Percentiles rank a stretch among this genome's conserved stretches.
Evolutionary conservation across 1,284 basidiomycete genomes (phyloP).

Genomic region (Apiotrichum porosum): DNA sequence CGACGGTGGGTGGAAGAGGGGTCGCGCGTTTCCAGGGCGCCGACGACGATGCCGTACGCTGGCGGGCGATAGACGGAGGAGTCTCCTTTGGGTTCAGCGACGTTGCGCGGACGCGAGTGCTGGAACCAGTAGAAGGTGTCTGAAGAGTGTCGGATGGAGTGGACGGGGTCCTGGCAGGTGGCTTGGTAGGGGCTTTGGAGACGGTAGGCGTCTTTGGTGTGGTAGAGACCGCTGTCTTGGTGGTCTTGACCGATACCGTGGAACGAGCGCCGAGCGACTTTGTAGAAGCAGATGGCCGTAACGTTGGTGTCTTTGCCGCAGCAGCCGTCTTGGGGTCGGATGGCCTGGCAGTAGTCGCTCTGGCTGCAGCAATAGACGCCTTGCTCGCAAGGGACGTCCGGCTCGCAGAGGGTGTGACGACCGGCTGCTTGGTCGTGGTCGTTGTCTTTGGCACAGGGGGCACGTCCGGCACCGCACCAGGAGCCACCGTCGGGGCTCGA

Average conservation of each 20-base stretch:
- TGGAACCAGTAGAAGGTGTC: not conserved
- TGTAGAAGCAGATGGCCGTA: conserved; percentile 2
- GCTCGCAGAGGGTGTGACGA: no score
- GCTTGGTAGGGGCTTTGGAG: no score
- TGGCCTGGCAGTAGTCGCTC: not conserved
- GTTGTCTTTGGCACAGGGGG: not conserved
- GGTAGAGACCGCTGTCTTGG: not conserved
- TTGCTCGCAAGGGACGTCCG: no score
- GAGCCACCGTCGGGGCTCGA: not conserved
- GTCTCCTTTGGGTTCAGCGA: conserved; percentile 7
- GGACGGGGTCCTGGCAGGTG: conserved; percentile 1
- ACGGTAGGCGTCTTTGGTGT: not conserved
- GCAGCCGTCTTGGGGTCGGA: not conserved
- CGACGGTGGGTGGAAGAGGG: conserved; percentile 12
- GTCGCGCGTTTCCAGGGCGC: conserved; percentile 20
- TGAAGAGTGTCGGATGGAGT: conserved; percentile 1
- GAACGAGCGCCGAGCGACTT: conserved; percentile 4
- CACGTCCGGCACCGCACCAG: not conserved
- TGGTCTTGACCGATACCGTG: not conserved
- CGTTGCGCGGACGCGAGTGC: conserved; percentile 4
- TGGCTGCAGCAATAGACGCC: no score
- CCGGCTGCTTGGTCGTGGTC: not conserved
- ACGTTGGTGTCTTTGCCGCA: not conserved
- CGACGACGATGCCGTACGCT: conserved; percentile 10
- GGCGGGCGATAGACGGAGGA: conserved; percentile 2